Evolutionary conservation across 2,329 filamentous ascomycete species (phyloP), one percentile per base, ranked within the genome.

Genomic region (Pseudocercospora crystallina): DNA sequence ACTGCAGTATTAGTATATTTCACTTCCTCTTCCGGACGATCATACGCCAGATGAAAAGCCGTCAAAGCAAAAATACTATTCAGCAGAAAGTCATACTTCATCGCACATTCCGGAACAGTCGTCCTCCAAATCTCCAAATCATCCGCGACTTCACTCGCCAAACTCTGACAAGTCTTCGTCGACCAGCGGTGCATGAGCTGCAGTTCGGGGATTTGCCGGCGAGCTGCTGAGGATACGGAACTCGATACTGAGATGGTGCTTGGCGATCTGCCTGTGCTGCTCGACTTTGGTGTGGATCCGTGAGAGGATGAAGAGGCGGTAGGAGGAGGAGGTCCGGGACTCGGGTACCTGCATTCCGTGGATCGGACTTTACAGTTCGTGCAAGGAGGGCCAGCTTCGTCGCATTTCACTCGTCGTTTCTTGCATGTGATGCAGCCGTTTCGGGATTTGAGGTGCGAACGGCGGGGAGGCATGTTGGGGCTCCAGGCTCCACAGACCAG

Each of bases 111-210:
- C 8, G 54, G 47, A 8, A 53, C 48, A 5, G 17, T 11, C 7
- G 35, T 12, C n/a, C 47, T 32, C 54, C 54, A 56, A 10, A 53
- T 39, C 10, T 50, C 43, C 13, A 39, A 34, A 20, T 56, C 47
- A 13, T 54, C 47, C 12, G 43, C 43, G 15, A 51, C 40, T 17
- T 56, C 45, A 11, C 44, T 43, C 8, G 35, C 45, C 29, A 60
- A 43, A 12, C 49, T 43, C 26, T 47, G 34, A 40, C 29, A 56
- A 9, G 57, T 58, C 5, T 13, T 30, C 1, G 57, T 56, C 3
- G 57, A 53, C 57, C 57, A 60, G 5, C 53, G 45, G 35, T 60
- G 57, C 55, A 60, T 49, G 17, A 58, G 48, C 26, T 49, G 51
- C 12, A 60, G 51, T 30, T 60, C 57, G 15, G 46, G 41, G 1